Base-by-base conservation (phyloP, 2,329 filamentous ascomycete species). In the Xylariales sp. region DNA sequence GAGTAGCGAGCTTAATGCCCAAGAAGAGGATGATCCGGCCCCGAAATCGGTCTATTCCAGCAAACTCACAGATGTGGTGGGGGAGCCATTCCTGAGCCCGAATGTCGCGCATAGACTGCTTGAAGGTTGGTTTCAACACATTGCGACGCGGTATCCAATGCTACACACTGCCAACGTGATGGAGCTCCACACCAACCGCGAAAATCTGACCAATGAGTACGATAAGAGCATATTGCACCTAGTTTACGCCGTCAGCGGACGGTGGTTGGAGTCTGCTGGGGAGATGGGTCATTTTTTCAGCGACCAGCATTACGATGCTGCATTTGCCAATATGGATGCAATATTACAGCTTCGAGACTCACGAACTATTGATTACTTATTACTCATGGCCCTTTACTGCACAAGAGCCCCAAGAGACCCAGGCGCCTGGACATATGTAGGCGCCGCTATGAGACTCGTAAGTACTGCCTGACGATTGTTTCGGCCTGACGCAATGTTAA, bases 221-320 rank as follows among this genome's bases (percentile, higher is more conserved):
- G 54, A 55, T 14, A 49, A 41, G 12, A 46, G 47, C 7, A 55
- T 57, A 23, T 37, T 57, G 4, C 52, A 55, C 25, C 43, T 57
- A 7, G 39, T 57, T 16, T 55, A 57, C 30, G 54, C 54, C 5
- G 48, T 54, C 21, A 53, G 52, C 32, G 54, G 54, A 5, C 47
- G 54, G n/a, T 57, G 54, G 54, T 40, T 57, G 21, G 54, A 57
- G 31, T 57, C 54, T 20, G 48, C 54, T 21, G 54, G 54, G 6
- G 52, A 54, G 34, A 50, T 52, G 47, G 54, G 54, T 1, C 53
- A 55, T 33, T 57, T 55, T 37, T 55, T 54, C 33, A 55, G 50
- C 19, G 52, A 57, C 25, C 53, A 55, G 24, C 52, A 55, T 33
- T 57, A 55, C 27, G 47, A 55, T 23, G 33, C 51, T 3, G 54